These are phyloP conservation scores for Candida oleophila DNA, from an alignment of 805 yeast genomes.

Conservation along the genomic window DNA sequence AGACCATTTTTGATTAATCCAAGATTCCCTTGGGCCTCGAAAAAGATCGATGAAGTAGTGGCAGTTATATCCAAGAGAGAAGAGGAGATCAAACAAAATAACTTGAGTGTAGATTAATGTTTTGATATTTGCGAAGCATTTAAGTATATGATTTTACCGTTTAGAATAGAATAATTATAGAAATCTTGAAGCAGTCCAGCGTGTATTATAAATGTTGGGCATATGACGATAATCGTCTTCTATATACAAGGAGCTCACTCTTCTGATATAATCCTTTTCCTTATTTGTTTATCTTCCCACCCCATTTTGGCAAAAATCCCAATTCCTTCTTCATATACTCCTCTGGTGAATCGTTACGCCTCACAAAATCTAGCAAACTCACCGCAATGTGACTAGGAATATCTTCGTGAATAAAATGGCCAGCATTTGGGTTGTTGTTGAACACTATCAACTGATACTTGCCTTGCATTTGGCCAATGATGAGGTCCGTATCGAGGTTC, in stretches of 20 bases:
- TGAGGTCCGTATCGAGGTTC: conserved; percentile 76
- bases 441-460: conserved; percentile 86
- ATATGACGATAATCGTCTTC: background rate
- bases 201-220: background rate
- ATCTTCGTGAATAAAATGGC: conserved; percentile 97
- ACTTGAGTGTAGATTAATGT: conserved; percentile 46
- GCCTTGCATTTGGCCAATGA: conserved; percentile 98
- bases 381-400: conserved; percentile 65
- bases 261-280: too few species aligned
- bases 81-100: conserved; percentile 22
- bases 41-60: conserved; percentile 81
- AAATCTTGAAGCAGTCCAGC: too few species aligned
- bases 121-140: background rate
- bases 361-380: conserved; percentile 49
- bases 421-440: conserved; percentile 51
- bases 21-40: conserved; percentile 83
- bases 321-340: conserved; percentile 29
- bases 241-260: too few species aligned
- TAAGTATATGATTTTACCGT: too few species aligned
- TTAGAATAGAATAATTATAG: background rate
- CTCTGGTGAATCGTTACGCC: conserved; percentile 40
- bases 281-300: conserved; percentile 26
- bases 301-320: conserved; percentile 39
- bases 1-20: conserved; percentile 96
- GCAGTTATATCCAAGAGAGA: conserved; percentile 48